Conservation (phyloP, 345 rosid species). For the Orychophragmus violaceus region DNA sequence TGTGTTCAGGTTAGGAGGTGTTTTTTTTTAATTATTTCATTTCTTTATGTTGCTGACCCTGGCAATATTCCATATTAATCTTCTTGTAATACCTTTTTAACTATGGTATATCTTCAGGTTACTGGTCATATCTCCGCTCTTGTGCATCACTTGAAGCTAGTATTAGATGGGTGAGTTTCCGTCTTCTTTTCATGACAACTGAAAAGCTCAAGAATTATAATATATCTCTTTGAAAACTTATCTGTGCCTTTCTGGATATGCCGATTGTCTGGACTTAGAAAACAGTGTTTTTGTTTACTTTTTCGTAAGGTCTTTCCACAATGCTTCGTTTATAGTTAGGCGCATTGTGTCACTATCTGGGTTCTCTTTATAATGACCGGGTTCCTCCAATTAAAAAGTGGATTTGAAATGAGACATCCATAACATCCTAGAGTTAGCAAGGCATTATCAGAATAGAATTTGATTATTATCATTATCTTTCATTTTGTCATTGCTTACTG, state of each 20-base stretch:
- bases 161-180: conserved; percentile 89
- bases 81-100: neutral
- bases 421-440: conserved; percentile 4
- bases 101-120: conserved; percentile 53
- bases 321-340: neutral
- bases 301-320: conserved; percentile 1
- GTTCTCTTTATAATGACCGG: neutral
- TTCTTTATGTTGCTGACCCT: neutral
- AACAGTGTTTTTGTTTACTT: neutral
- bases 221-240: neutral
- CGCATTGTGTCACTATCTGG: conserved; percentile 2
- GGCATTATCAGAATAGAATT: neutral
- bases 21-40: neutral
- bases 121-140: conserved; percentile 91
- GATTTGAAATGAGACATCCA: neutral
- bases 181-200: conserved; percentile 6
- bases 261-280: conserved; percentile 14
- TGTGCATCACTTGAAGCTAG: conserved; percentile 95
- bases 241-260: neutral
- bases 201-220: neutral
- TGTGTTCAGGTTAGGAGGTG: conserved; percentile 71
- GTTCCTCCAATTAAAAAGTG: conserved; percentile 1
- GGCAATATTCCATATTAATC: neutral
- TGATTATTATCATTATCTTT: neutral
- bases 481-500: conserved; percentile 10